Evolutionary conservation across 371 early-diverging fungal genomes (phyloP), one percentile per base, ranked within the genome.

Genomic region (Mortierella sp.): DNA sequence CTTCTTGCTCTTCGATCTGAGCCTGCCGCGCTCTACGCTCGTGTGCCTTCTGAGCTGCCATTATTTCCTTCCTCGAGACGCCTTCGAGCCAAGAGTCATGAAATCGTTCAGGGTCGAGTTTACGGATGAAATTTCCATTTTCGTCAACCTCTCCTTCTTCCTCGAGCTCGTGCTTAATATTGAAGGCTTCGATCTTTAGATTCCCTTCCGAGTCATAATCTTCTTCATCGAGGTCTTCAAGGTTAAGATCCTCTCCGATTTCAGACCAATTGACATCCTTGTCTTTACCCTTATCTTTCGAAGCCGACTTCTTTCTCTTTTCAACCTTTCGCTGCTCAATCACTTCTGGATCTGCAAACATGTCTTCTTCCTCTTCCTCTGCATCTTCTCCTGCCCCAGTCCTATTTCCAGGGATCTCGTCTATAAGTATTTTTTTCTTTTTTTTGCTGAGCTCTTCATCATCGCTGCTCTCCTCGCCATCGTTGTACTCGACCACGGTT

Each of bases 21-120:
- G 89, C 89, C 6, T 68, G 76, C 49, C 82, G 77, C 13, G 87
- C 85, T 54, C 88, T 88, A 31, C 89, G 86, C 32, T 89, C 90
- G 23, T 91, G 90, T 1, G 96, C 96, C 23, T 83, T 86, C 51
- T 86, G 87, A 4, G 96, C 96, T 31, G 84, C 79, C 53, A 87
- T 83, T 58, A 97, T 96, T n/a, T 96, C 93, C 29, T 85, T 85
- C 29, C 88, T 86, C 0, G 94, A 89, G 13, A 96, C 83, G 9
- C 92, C 95, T 23, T 93, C 88, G 75, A 97, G 88, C 97, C 97
- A 97, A 63, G 85, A 86, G 76, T 97, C 97, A 64, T 97, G 96
- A 75, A 93, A 89, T 6, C 88, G 90, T 37, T 94, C 89, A 12
- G 94, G 94, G 71, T 97, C 97, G 31, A 87, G 86, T 64, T 93